These are phyloP conservation scores for Macrotyloma uniflorum DNA, from an alignment of 306 rosid species.

Conservation along the genomic window DNA sequence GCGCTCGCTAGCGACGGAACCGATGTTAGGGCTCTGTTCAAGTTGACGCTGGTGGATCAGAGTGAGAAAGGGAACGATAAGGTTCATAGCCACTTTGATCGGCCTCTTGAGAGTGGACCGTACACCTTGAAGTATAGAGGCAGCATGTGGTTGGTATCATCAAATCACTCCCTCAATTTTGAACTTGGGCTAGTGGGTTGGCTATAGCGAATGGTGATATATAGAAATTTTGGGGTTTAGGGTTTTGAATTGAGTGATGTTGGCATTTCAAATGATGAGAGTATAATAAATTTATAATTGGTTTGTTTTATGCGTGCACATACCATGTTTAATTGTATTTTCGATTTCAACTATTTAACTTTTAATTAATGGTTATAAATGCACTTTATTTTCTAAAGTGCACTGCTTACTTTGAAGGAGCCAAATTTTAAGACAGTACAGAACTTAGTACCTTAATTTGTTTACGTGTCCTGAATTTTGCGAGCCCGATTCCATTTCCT, in stretches of 20 bases:
- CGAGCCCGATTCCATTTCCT: neutral
- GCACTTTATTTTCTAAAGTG: neutral
- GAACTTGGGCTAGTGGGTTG: neutral
- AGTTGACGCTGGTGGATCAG: slow-evolving; percentile 79
- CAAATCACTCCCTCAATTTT: neutral
- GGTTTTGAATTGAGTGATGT: slow-evolving; percentile 24
- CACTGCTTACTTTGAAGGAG: neutral
- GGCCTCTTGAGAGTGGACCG: slow-evolving; percentile 91
- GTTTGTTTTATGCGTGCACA: neutral
- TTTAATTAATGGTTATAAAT: neutral
- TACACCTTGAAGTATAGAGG: slow-evolving; percentile 89
- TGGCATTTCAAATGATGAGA: neutral
- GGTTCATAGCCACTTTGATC: slow-evolving; percentile 93
- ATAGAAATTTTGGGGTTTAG: slow-evolving; percentile 16
- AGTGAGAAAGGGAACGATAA: slow-evolving; percentile 72
- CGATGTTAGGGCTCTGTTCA: slow-evolving; percentile 86
- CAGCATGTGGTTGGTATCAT: slow-evolving; percentile 79
- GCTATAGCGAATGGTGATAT: neutral
- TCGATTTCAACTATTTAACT: neutral
- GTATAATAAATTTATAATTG: neutral
- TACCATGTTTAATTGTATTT: neutral
- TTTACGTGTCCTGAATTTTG: neutral
- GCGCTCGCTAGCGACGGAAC: slow-evolving; percentile 89
- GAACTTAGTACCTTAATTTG: neutral
- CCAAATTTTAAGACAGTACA: neutral